Evolutionary conservation across 2,329 filamentous ascomycete genomes (phyloP), one percentile per base, ranked within the genome.

Genomic region (Nemania sp.): DNA sequence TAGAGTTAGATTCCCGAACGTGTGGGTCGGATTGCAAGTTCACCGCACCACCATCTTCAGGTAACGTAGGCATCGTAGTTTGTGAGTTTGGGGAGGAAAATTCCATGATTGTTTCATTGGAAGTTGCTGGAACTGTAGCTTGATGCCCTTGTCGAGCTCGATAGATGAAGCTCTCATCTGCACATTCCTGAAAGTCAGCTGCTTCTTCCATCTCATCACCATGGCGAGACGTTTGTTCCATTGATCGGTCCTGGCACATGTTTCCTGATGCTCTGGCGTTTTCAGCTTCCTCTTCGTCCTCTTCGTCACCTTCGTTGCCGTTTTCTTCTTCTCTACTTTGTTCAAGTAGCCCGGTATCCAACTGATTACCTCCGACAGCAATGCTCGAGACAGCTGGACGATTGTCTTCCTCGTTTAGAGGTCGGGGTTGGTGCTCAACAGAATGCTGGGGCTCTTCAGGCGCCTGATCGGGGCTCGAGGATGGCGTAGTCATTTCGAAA

Each of bases 81-180:
- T 68, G 62, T 17, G 62, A 62, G 12, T 47, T 35, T 39, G 63
- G 37, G 4, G 57, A 54, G 25, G 40, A 13, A 37, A 11, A 17
- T 9, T 43, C 54, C 1, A 34, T 13, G 25, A 25, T 29, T 18
- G 25, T 53, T 49, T 21, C n/a, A 17, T 45, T 29, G 6, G 40
- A 52, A 34, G 34, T n/a, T 18, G 43, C 15, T 45, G 20, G 25
- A 43, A 59, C 53, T 17, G 53, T 51, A 15, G 43, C 42, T 51
- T 63, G 67, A 45, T 67, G 70, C 12, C 45, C 18, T 13, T 57
- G 63, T 34, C 69, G 69, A 58, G 68, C 57, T 64, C 62, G 68
- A 57, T 72, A 73, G 39, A 68, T 64, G 49, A 73, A 73, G 49
- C 71, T 73, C 18, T 68, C 50, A 45, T 73, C 72, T n/a, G 63